phyloP scores from a whole-genome alignment of 192 early-diverging fungal genomes.

The Lobosporangium transversale region DNA sequence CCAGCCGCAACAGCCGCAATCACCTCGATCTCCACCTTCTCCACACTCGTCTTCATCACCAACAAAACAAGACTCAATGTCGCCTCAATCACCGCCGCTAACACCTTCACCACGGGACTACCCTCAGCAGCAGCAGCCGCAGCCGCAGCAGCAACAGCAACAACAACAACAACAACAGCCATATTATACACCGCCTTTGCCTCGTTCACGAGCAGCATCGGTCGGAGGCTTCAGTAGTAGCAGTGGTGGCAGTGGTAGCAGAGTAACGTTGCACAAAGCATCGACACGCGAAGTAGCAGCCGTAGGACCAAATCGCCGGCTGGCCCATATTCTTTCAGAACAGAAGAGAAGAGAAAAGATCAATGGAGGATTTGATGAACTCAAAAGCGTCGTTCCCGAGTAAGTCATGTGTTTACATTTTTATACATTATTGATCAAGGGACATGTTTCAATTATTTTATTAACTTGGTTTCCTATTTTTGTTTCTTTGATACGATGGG shows the following conservation, averaged over 20 bases:
- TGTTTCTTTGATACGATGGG: not conserved
- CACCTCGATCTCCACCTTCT: conserved; percentile 24
- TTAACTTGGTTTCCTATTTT: not conserved
- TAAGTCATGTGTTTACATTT: conserved; percentile 5
- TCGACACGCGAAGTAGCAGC: conserved; percentile 16
- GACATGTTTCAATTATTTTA: not conserved
- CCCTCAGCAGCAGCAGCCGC: no score
- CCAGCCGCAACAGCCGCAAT: not conserved
- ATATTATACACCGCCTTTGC: not conserved
- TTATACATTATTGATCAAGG: not conserved
- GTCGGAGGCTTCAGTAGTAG: no score
- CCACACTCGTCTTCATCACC: conserved; percentile 1
- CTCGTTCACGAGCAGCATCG: not conserved
- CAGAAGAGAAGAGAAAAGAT: conserved; percentile 57
- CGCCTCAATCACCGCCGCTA: conserved; percentile 30
- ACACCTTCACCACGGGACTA: conserved; percentile 32
- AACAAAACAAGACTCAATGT: conserved; percentile 12
- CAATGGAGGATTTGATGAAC: conserved; percentile 54
- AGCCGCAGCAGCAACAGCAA: not conserved
- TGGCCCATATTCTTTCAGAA: conserved; percentile 55
- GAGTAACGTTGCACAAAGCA: conserved; percentile 5
- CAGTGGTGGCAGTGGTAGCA: not conserved
- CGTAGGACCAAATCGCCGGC: conserved; percentile 37
- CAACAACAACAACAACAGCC: conserved; percentile 1
- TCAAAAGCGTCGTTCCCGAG: conserved; percentile 52